Evolutionary conservation across 2,329 filamentous ascomycete genomes (phyloP).

Genomic region (Penicillium sp.): DNA sequence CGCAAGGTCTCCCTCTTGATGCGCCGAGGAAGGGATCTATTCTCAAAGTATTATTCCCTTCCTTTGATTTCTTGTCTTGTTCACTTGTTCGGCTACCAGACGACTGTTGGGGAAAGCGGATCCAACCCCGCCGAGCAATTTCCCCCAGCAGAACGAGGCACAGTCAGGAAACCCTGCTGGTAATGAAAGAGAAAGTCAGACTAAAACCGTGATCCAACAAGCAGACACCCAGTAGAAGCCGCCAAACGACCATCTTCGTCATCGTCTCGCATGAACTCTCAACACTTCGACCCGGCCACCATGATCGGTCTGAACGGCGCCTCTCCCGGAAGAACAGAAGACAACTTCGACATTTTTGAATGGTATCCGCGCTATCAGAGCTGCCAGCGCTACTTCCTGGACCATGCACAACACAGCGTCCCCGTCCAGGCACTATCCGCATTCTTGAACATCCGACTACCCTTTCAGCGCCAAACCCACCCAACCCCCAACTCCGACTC

Average conservation of each 20-base stretch:
- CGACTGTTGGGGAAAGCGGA: neutral
- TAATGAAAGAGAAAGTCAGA: slow-evolving; percentile 1
- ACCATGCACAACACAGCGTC: slow-evolving; percentile 77
- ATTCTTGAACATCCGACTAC: slow-evolving; percentile 85
- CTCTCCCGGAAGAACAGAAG: slow-evolving; percentile 37
- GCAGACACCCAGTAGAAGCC: slow-evolving; percentile 19
- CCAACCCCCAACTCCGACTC: slow-evolving; percentile 44
- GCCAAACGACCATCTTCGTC: slow-evolving; percentile 12
- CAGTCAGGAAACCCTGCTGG: neutral
- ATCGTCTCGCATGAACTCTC: slow-evolving; percentile 27
- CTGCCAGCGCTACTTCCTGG: slow-evolving; percentile 85
- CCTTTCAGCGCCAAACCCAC: slow-evolving; percentile 64
- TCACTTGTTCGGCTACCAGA: neutral
- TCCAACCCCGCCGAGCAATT: neutral
- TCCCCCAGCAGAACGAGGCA: neutral
- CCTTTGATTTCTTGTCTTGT: neutral
- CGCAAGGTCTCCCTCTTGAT: slow-evolving; percentile 30
- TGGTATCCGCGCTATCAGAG: slow-evolving; percentile 91
- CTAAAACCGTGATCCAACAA: slow-evolving; percentile 9
- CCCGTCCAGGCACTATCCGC: slow-evolving; percentile 83
- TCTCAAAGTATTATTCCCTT: slow-evolving; percentile 30
- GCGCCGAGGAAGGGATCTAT: slow-evolving; percentile 34
- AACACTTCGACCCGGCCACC: slow-evolving; percentile 34
- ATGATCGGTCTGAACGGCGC: slow-evolving; percentile 37
- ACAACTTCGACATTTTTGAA: slow-evolving; percentile 65